A percentile compares a stretch with the other conserved stretches of the same genome.
Conservation (phyloP, 805 yeast species). For the Hanseniaspora lindneri region DNA sequence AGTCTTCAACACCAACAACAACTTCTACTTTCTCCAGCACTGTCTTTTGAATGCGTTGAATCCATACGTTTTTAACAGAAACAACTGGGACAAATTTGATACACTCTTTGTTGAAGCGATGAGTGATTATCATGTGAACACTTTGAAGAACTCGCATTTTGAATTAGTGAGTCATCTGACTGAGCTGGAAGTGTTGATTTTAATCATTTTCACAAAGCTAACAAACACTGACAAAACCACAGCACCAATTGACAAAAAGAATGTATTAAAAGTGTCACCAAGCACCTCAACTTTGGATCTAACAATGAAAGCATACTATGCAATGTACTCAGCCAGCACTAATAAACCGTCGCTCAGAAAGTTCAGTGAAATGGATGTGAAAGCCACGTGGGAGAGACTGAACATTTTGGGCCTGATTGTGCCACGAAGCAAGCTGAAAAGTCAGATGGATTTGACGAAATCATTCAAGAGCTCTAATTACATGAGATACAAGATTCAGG, state of each 20-base stretch:
- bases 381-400: conserved; percentile 64
- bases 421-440: conserved; percentile 35
- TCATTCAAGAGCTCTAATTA: conserved; percentile 32
- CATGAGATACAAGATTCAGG: conserved; percentile 31
- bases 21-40: not conserved
- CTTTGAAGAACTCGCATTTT: conserved; percentile 22
- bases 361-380: conserved; percentile 33
- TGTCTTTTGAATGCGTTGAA: conserved; percentile 15
- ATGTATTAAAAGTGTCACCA: not conserved
- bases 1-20: conserved; percentile 1
- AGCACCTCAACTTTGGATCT: not conserved
- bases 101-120: not conserved
- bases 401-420: conserved; percentile 43
- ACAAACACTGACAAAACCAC: not conserved
- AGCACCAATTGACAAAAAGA: not conserved
- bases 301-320: not conserved
- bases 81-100: not conserved
- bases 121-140: conserved; percentile 25
- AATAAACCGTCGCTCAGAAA: not conserved
- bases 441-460: conserved; percentile 32
- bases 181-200: conserved; percentile 55
- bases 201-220: conserved; percentile 31
- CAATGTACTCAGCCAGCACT: not conserved
- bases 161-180: conserved; percentile 37
- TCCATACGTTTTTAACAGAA: conserved; percentile 1